Base-by-base conservation (phyloP, 345 rosid genomes). In the Laguncularia racemosa region DNA sequence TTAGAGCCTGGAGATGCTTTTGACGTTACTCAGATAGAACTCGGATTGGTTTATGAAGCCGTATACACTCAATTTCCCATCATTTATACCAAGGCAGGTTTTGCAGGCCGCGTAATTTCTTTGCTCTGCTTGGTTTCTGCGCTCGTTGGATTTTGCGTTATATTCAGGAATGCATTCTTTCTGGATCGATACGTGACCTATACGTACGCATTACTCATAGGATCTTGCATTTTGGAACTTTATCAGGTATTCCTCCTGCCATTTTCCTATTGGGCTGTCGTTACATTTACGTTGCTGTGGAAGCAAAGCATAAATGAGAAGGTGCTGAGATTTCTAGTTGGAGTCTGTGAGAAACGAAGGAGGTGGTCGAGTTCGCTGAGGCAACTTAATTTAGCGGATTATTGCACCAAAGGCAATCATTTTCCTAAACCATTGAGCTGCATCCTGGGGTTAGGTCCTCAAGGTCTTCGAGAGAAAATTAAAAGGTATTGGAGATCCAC, bases 61-160 rank as follows among this genome's bases (percentile, higher is more conserved):
- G 17, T 53, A 10, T 53, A 53, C 56, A 21, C 56, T 26, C 26
- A 33, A 33, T 4, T 10, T 1, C 40, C 40, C 40, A 1, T 33
- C 11, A 9, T 33, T 6, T 33, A 33, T 33, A 33, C 40, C 40
- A 33, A 4, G 40, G 7, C 1, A 33, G 0, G 40, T 33, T 10
- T 33, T 7, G 40, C 9, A 10, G 11, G 40, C 40, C 40, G 40
- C 7, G 40, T 33, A 7, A 33, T 33, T 33, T 33, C 40, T 21
- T 19, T 52, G 16, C 28, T 52, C 28, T 53, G 56, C 56, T 53
- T 53, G 43, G 44, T 53, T 20, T 53, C 8, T 9, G 18, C 56
- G 12, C 38, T 26, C 13, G 16, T 20, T 26, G 0, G 43, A 21
- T 53, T 53, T 26, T 2, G 14, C 15, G 0, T 15, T 16, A 26